These are phyloP conservation scores for Plectosphaerella sp. DNA, from an alignment of 2,329 filamentous ascomycete species.

Conservation along the genomic window DNA sequence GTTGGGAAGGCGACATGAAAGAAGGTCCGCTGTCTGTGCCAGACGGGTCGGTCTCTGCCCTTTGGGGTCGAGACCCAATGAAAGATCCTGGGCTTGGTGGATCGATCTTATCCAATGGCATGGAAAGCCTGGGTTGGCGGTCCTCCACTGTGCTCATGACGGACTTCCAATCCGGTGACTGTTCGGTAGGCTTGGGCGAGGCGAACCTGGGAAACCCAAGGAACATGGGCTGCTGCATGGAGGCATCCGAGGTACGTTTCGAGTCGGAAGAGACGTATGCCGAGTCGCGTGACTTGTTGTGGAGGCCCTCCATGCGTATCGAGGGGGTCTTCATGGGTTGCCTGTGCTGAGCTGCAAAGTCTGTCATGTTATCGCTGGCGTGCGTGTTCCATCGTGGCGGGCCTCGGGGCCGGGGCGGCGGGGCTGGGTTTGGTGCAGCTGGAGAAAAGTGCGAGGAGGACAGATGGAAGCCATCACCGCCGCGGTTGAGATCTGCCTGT, in stretches of 20 bases:
- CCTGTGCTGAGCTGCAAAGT: constrained; percentile 12
- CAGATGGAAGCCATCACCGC: constrained; percentile 43
- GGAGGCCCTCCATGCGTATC: constrained; percentile 38
- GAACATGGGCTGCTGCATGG: constrained; percentile 34
- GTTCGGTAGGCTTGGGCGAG: constrained; percentile 25
- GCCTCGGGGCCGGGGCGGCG: constrained; percentile 34
- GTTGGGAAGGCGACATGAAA: constrained; percentile 49
- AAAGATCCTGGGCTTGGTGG: constrained; percentile 25
- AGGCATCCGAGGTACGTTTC: constrained; percentile 47
- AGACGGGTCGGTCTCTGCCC: constrained; percentile 50
- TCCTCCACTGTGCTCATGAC: constrained; percentile 40
- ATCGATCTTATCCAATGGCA: constrained; percentile 43
- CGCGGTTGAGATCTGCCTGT: constrained; percentile 63
- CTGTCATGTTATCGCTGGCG: constrained; percentile 35
- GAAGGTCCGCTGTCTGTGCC: constrained; percentile 40
- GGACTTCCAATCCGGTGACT: constrained; percentile 26
- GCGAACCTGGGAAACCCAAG: constrained; percentile 39
- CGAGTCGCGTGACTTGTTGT: constrained; percentile 44
- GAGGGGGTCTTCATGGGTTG: constrained; percentile 2
- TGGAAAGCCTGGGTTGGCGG: constrained; percentile 49
- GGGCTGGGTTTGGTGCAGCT: constrained; percentile 21
- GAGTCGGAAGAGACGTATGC: constrained; percentile 51
- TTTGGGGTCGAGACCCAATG: constrained; percentile 10
- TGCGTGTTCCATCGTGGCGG: constrained; percentile 44
- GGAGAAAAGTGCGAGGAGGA: constrained; percentile 40